phyloP scores from a whole-genome alignment of 2,329 filamentous ascomycete species.

The Harringtonia lauricola region DNA sequence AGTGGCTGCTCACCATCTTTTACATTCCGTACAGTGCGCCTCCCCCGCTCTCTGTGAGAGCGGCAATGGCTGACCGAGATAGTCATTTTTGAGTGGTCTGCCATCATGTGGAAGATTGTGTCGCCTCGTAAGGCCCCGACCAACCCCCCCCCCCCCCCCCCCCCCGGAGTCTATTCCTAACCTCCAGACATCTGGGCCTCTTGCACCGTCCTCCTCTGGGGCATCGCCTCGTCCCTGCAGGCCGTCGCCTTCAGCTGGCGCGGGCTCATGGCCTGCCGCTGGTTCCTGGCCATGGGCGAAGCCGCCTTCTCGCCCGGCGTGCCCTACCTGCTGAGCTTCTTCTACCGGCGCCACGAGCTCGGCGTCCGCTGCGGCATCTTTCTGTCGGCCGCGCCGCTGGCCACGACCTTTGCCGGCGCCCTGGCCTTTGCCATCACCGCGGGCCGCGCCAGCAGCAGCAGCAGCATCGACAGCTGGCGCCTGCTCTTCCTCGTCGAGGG shows the following conservation, averaged over 20 bases:
- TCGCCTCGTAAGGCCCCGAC: constrained; percentile 24
- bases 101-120: constrained; percentile 29
- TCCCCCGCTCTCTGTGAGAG: background rate
- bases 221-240: constrained; percentile 20
- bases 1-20: constrained; percentile 33
- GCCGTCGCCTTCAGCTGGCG: constrained; percentile 21
- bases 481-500: constrained; percentile 56
- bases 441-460: constrained; percentile 39
- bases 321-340: constrained; percentile 32
- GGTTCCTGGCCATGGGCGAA: constrained; percentile 30
- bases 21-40: constrained; percentile 29
- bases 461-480: constrained; percentile 50
- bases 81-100: constrained; percentile 30
- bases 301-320: constrained; percentile 30
- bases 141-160: background rate
- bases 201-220: constrained; percentile 17
- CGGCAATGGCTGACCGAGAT: background rate
- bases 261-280: constrained; percentile 26
- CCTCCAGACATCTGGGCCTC: constrained; percentile 17
- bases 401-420: constrained; percentile 55
- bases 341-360: constrained; percentile 44
- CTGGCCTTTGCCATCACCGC: constrained; percentile 55
- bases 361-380: constrained; percentile 62
- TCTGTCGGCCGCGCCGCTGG: constrained; percentile 55
- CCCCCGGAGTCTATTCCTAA: background rate